A percentile compares a stretch with the other conserved stretches of the same genome.
Conservation (phyloP, 352 stramenopile species). For the Thalassiosira hispida region DNA sequence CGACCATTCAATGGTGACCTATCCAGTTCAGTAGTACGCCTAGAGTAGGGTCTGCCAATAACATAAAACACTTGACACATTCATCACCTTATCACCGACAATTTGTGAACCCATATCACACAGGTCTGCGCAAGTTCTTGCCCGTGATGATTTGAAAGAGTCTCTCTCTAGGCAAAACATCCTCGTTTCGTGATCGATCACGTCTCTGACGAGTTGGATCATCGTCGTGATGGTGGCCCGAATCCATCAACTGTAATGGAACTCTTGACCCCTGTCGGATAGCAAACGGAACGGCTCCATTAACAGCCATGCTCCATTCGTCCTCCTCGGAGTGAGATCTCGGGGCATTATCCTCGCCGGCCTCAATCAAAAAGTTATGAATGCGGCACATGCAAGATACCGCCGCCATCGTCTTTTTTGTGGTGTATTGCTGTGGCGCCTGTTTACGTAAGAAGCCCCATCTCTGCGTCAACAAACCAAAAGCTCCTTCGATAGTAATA, state of each 20-base stretch:
- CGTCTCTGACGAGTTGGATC: not conserved
- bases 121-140: not conserved
- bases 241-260: constrained; percentile 14
- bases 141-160: not conserved
- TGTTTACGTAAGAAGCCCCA: constrained; percentile 50
- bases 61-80: too few relatives aligned
- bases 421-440: constrained; percentile 12
- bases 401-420: constrained; percentile 13
- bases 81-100: too few relatives aligned
- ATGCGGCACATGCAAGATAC: constrained; percentile 16
- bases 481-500: constrained; percentile 60
- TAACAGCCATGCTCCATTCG: not conserved
- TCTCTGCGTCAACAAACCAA: constrained; percentile 45
- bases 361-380: constrained; percentile 40
- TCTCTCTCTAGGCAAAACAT: not conserved
- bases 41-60: too few relatives aligned
- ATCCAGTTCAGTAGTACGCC: too few relatives aligned
- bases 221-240: constrained; percentile 22
- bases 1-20: too few relatives aligned
- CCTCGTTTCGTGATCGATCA: not conserved
- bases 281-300: not conserved
- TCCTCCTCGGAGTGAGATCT: not conserved
- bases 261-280: not conserved
- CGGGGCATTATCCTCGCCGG: not conserved
- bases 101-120: too few relatives aligned